phyloP scores from a whole-genome alignment of 2,329 filamentous ascomycete genomes.

The Penicillium palitans region DNA sequence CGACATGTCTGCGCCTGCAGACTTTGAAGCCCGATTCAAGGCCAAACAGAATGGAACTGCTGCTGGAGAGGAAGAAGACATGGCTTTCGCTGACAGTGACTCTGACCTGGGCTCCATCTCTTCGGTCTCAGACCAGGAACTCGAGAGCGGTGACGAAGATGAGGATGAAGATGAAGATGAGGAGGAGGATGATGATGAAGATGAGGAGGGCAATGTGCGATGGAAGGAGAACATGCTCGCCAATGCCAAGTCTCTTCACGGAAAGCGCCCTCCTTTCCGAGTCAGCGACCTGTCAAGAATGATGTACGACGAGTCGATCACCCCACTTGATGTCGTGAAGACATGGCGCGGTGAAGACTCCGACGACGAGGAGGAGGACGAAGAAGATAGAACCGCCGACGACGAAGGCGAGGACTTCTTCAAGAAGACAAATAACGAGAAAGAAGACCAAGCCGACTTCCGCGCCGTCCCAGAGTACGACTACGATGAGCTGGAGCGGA shows the following conservation, averaged over 20 bases:
- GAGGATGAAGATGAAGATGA: conserved; percentile 42
- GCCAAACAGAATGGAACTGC: conserved; percentile 55
- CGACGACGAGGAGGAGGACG: conserved; percentile 59
- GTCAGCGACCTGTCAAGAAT: conserved; percentile 79
- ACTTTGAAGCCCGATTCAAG: conserved; percentile 46
- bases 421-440: conserved; percentile 54
- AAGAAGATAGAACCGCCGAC: conserved; percentile 55
- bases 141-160: conserved; percentile 51
- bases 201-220: conserved; percentile 69
- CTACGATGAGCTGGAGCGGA: conserved; percentile 75
- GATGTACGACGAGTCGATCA: conserved; percentile 82
- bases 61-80: conserved; percentile 61
- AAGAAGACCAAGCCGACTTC: conserved; percentile 63
- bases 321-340: conserved; percentile 71
- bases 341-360: conserved; percentile 73
- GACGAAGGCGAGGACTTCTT: conserved; percentile 69
- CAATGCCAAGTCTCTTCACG: conserved; percentile 71
- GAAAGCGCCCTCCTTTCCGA: conserved; percentile 69
- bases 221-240: conserved; percentile 89
- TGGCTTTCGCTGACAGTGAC: conserved; percentile 94
- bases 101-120: conserved; percentile 92
- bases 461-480: conserved; percentile 76
- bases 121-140: conserved; percentile 56
- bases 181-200: conserved; percentile 53
- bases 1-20: conserved; percentile 43